phyloP scores from a whole-genome alignment of 495 filamentous ascomycete species.

The Daldinia bambusicola region DNA sequence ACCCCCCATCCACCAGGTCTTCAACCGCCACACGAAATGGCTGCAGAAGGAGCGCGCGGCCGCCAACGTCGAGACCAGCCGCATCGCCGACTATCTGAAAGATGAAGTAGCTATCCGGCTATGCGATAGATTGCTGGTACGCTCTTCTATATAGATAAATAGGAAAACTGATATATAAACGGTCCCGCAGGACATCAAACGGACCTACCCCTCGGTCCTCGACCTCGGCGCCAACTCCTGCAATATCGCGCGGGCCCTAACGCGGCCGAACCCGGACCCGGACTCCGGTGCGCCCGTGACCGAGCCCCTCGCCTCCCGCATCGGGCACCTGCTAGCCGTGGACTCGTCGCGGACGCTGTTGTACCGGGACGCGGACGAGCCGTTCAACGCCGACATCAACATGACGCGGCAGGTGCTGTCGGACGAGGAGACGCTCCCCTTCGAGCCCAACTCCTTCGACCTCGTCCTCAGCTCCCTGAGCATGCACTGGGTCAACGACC shows the following conservation, averaged over 20 bases:
- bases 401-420: slow-evolving; percentile 77
- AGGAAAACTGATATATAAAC: slow-evolving; percentile 12
- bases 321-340: slow-evolving; percentile 77
- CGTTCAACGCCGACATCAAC: slow-evolving; percentile 77
- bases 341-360: slow-evolving; percentile 83
- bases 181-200: slow-evolving; percentile 81
- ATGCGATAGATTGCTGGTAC: slow-evolving; percentile 85
- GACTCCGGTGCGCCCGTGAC: slow-evolving; percentile 60
- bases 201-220: slow-evolving; percentile 82
- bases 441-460: slow-evolving; percentile 81
- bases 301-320: slow-evolving; percentile 71
- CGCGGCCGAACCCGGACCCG: slow-evolving; percentile 70
- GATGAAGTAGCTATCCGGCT: slow-evolving; percentile 89
- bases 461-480: slow-evolving; percentile 86
- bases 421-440: slow-evolving; percentile 78
- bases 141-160: slow-evolving; percentile 5
- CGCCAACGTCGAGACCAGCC: slow-evolving; percentile 71
- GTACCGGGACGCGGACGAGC: slow-evolving; percentile 79
- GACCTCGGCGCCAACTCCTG: slow-evolving; percentile 96
- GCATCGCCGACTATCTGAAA: slow-evolving; percentile 87
- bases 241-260: slow-evolving; percentile 86
- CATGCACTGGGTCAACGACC: slow-evolving; percentile 98
- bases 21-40: slow-evolving; percentile 87
- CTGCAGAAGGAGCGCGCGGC: slow-evolving; percentile 91
- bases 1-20: slow-evolving; percentile 83